Conservation (phyloP, 2,329 filamentous ascomycete species). For the Calycina herbarum region DNA sequence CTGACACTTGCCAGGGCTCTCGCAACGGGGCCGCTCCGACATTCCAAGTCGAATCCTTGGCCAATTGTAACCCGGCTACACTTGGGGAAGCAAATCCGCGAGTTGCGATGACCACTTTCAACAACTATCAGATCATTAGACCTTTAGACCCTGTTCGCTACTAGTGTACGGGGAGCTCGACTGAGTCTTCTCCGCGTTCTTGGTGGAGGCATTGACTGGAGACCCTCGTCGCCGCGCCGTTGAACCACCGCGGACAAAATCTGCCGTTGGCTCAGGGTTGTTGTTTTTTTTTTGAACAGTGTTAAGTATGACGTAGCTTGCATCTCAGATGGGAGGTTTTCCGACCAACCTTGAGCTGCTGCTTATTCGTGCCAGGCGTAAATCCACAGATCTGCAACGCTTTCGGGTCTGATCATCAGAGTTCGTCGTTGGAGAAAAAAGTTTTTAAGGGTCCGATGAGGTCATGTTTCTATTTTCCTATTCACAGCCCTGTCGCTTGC, state of each 20-base stretch:
- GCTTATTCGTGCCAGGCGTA: background rate
- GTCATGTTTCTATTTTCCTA: conserved; percentile 8
- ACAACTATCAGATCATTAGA: background rate
- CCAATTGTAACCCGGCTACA: no score
- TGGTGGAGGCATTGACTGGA: background rate
- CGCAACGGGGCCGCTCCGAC: background rate
- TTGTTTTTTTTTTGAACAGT: no score
- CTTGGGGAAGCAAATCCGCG: background rate
- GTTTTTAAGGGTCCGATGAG: conserved; percentile 7
- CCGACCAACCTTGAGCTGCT: background rate
- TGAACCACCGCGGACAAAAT: conserved; percentile 3
- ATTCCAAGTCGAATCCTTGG: background rate
- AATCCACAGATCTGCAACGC: conserved; percentile 13
- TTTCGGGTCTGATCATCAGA: conserved; percentile 9
- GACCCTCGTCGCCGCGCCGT: background rate
- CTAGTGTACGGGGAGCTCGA: background rate
- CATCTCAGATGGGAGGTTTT: background rate
- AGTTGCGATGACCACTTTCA: background rate
- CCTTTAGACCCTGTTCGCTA: background rate
- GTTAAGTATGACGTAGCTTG: conserved; percentile 1
- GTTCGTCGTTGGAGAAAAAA: background rate
- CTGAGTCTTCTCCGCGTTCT: conserved; percentile 2
- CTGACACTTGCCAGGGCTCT: background rate
- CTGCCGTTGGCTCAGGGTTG: background rate
- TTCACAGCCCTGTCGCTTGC: background rate